Conservation (phyloP, 2,329 filamentous ascomycete species). For the Tolypocladium ophioglossoides region DNA sequence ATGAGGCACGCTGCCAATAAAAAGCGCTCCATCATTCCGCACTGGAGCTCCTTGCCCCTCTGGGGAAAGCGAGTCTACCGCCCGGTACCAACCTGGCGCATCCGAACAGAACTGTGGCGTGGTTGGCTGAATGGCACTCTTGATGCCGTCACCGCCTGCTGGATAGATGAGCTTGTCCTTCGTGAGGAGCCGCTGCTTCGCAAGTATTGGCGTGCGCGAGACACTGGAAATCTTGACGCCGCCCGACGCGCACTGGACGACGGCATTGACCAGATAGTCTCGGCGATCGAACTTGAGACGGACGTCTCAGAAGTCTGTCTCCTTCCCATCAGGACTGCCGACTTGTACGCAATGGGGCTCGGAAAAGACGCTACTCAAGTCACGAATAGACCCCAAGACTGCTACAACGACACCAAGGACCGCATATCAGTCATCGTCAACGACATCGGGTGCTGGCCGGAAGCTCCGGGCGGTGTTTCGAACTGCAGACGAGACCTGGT, state of each 20-base stretch:
- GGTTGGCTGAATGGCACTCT: conserved; percentile 35
- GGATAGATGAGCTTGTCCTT: conserved; percentile 38
- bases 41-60: conserved; percentile 14
- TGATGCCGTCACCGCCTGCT: conserved; percentile 37
- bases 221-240: conserved; percentile 27
- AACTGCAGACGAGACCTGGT: conserved; percentile 44
- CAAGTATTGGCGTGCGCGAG: conserved; percentile 33
- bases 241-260: conserved; percentile 32
- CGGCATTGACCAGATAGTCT: conserved; percentile 23
- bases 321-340: conserved; percentile 26
- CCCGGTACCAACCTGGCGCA: conserved; percentile 32
- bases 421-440: conserved; percentile 39
- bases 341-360: conserved; percentile 30
- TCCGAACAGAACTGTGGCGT: conserved; percentile 39
- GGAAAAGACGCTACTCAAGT: conserved; percentile 29
- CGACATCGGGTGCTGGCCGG: conserved; percentile 42
- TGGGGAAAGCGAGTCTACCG: conserved; percentile 17
- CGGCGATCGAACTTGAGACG: conserved; percentile 25
- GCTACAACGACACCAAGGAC: conserved; percentile 34
- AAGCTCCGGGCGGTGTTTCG: conserved; percentile 42
- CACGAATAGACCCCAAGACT: conserved; percentile 26
- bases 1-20: conserved; percentile 12
- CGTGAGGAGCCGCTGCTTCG: conserved; percentile 32
- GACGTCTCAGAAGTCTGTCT: conserved; percentile 26
- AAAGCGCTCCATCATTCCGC: conserved; percentile 10